Evolutionary conservation across 176 grass and related monocot species (phyloP).

Genomic region (Eragrostis curvula): DNA sequence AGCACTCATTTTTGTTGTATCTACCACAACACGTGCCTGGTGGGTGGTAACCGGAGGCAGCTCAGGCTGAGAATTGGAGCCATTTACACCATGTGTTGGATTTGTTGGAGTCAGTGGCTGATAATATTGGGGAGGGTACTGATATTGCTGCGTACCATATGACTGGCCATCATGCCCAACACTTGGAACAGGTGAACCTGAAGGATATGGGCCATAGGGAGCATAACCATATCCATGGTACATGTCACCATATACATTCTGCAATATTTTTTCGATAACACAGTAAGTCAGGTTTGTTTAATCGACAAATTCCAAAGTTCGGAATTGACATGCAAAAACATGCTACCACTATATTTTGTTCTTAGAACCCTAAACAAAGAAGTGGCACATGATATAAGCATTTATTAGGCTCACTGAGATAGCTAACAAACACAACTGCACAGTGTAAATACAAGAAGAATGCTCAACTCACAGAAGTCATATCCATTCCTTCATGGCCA

Average conservation of each 20-base stretch:
- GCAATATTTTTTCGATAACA: constrained; percentile 34
- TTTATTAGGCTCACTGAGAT: neutral
- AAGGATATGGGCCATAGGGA: constrained; percentile 79
- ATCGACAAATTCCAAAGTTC: constrained; percentile 4
- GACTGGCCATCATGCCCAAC: constrained; percentile 76
- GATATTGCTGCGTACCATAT: constrained; percentile 84
- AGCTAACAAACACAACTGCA: neutral
- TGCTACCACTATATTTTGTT: constrained; percentile 13
- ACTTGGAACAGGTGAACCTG: constrained; percentile 74
- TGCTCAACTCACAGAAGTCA: constrained; percentile 52
- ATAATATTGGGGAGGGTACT: constrained; percentile 76
- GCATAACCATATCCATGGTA: constrained; percentile 94
- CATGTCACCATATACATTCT: constrained; percentile 85
- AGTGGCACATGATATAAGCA: neutral
- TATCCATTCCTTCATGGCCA: constrained; percentile 70
- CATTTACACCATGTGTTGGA: constrained; percentile 50
- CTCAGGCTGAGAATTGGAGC: constrained; percentile 54
- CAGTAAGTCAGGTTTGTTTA: constrained; percentile 6
- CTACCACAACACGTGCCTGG: constrained; percentile 49
- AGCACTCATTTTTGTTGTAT: constrained; percentile 48
- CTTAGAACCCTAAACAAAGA: neutral
- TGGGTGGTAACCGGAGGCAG: constrained; percentile 54
- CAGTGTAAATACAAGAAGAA: neutral
- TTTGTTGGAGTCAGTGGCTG: constrained; percentile 56
- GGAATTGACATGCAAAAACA: neutral